Evolutionary conservation across 345 rosid species (phyloP), one percentile per base, ranked within the genome.

Genomic region (Salix viminalis): DNA sequence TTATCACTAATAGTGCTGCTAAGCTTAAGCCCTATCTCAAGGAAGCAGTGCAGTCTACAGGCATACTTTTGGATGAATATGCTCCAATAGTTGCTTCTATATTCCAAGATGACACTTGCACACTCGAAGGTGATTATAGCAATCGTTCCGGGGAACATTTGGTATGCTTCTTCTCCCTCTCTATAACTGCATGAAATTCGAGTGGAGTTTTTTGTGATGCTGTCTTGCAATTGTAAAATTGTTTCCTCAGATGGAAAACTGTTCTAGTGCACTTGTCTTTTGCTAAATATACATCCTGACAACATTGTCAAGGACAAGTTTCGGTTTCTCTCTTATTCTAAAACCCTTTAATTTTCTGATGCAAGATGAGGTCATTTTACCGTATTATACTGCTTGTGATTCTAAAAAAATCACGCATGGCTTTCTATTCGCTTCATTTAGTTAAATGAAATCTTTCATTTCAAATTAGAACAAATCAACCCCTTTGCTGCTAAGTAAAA

Each of bases 21-120:
- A 91, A 85, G 83, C 89, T 94, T 74, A 83, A 83, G 83, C 86
- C 90, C 4, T 73, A 78, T 82, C 85, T 92, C 79, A 76, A 84
- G 82, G 86, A 87, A 79, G 90, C 88, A 30, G 79, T 90, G 76
- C 80, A 82, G 67, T 87, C 85, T 28, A 65, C 41, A 46, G 76
- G 83, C 65, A 75, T 83, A 76, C 79, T 84, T 75, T 76, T 90
- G 83, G 88, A 87, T 46, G 85, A 87, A 70, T 92, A 88, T 85
- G 81, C 91, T 80, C 82, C 91, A 24, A 71, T 90, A 58, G 86
- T 94, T 61, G 81, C 85, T 75, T 80, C 80, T 54, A 79, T 91
- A 73, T 91, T 87, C 73, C 81, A 77, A 79, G 87, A 75, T 69
- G 82, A 80, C 67, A 28, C 67, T 54, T 69, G 39, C 76, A 76